Conservation (phyloP, 768 basidiomycete species). For the Ramaria sp. region DNA sequence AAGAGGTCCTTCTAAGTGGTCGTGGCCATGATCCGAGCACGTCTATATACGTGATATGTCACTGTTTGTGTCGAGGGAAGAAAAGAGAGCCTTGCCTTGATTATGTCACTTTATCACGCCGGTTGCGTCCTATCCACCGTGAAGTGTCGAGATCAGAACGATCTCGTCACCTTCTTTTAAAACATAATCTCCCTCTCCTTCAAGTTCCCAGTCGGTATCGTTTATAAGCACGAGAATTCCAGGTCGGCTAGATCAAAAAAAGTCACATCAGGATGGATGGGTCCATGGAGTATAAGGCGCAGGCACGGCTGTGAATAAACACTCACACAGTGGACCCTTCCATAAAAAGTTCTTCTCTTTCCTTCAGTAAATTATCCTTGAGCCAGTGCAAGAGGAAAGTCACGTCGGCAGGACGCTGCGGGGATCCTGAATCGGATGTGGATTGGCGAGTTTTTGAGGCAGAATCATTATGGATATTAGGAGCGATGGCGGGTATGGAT, state of each 20-base stretch:
- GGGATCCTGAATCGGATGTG: conserved; percentile 4
- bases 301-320: not conserved
- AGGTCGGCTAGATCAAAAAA: conserved; percentile 53
- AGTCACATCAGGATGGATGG: conserved; percentile 4
- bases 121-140: conserved; percentile 53
- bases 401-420: conserved; percentile 44
- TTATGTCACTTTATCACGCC: not conserved
- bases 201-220: conserved; percentile 95
- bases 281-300: not conserved
- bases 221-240: conserved; percentile 96
- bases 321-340: conserved; percentile 78
- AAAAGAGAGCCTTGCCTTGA: too few relatives aligned
- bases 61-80: too few relatives aligned
- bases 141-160: conserved; percentile 93
- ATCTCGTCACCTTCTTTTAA: conserved; percentile 77
- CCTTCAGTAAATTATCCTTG: conserved; percentile 64
- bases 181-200: conserved; percentile 82
- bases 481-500: conserved; percentile 37
- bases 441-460: not conserved
- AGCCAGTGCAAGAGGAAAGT: conserved; percentile 72
- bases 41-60: too few relatives aligned
- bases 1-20: too few relatives aligned
- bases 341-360: conserved; percentile 81
- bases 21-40: too few relatives aligned
- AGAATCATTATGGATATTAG: conserved; percentile 9